These are phyloP conservation scores for Candida railenensis DNA, from an alignment of 805 yeast species.

Conservation along the genomic window DNA sequence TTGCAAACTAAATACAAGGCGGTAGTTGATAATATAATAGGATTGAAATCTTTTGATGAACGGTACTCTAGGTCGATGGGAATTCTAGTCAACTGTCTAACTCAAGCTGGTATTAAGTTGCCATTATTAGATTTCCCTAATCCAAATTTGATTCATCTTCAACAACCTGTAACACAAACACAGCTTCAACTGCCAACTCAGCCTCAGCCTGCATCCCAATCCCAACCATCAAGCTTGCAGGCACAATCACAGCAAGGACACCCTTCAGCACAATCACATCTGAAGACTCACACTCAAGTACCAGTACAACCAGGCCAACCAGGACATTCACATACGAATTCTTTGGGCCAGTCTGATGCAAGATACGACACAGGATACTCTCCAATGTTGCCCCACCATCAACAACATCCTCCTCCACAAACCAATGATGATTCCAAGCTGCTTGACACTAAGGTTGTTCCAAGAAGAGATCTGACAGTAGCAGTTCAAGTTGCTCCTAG, in stretches of 20 bases:
- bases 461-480: neutral
- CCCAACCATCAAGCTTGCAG: no score
- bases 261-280: conserved; percentile 2
- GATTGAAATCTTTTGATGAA: conserved; percentile 57
- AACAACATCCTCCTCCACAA: conserved; percentile 1
- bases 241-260: no score
- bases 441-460: neutral
- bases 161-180: conserved; percentile 12
- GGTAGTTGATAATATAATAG: conserved; percentile 58
- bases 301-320: neutral
- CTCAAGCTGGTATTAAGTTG: conserved; percentile 63
- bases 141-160: conserved; percentile 23
- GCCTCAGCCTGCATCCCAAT: conserved; percentile 8
- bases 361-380: conserved; percentile 4
- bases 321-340: conserved; percentile 8
- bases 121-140: conserved; percentile 62
- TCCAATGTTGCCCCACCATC: neutral
- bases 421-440: neutral
- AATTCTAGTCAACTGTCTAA: conserved; percentile 47
- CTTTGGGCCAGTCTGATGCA: conserved; percentile 6
- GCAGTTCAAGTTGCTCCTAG: neutral
- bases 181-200: neutral
- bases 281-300: neutral
- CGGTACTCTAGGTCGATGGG: conserved; percentile 53
- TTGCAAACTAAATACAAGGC: conserved; percentile 62